Evolutionary conservation across 495 filamentous ascomycete species (phyloP), one percentile per base, ranked within the genome.

Genomic region (Parachaetomium inaequale): DNA sequence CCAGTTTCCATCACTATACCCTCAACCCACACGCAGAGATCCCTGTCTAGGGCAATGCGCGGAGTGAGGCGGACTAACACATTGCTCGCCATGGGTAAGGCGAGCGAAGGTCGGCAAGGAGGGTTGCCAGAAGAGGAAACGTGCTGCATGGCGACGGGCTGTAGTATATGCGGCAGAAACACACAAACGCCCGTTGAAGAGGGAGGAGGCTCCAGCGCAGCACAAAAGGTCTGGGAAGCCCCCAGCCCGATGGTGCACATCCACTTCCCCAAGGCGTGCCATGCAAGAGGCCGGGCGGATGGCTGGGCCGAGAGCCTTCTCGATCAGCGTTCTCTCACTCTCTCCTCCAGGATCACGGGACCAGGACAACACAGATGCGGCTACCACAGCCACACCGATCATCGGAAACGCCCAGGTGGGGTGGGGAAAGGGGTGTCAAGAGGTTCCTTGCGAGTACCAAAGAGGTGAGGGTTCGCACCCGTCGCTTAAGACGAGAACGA

Each of bases 31-130:
- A 36, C n/a, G 10, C 7, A 46, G 11, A n/a, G 11, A 14, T n/a
- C 26, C 47, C 26, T 32, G 31, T 23, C 3, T 10, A 2, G 17
- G 23, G 15, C 11, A 17, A 17, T 40, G 5, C 25, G 4, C 14
- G 19, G 17, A 60, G 36, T 55, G 52, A 62, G 49, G 63, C 63
- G 59, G 43, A 59, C 59, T 26, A 15, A 40, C 63, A 66, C 55
- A 32, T 59, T 49, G 1, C 42, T 62, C 55, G 59, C 49, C 63
- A 25, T 42, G 49, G 59, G 63, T 62, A 42, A 66, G 63, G 63
- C 63, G 59, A 46, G 25, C 64, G 26, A 15, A 7, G 23, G 26
- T 14, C 21, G 14, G 11, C 55, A 38, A 25, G 50, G 58, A 36
- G 60, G n/a, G 64, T 55, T 49, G 43, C 32, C 42, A 8, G 52